Base-by-base conservation (phyloP, 106 monocot species). In the Vanilla planifolia region DNA sequence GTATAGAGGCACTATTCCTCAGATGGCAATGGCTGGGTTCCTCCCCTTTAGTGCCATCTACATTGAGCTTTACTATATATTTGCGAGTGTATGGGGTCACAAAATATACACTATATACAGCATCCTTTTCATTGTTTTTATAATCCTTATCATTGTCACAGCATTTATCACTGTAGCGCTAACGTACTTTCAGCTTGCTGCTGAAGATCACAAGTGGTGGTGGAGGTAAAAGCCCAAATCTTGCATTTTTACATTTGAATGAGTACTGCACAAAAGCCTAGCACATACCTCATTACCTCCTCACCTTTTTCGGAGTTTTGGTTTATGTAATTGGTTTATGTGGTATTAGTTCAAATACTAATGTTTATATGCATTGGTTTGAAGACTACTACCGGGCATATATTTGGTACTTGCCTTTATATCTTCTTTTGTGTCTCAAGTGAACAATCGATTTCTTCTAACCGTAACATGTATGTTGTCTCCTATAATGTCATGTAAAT, bases 81-180 rank as follows among this genome's bases (percentile, higher is more conserved):
- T 87, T 61, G 87, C 87, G 48, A 87, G 87, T 26, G 76, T 87
- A 25, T 87, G 87, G 87, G 87, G 87, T 59, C 87, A 87, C 67
- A 87, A 76, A 52, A 87, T 82, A 11, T 82, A 87, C 67, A 87
- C 87, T 45, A 82, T 87, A 42, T 87, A 87, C 35, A 76, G 87
- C 59, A 87, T 87, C 44, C 75, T 87, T 16, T 87, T 82, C 63
- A 79, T 87, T 36, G 82, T 87, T 41, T 87, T 87, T 34, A 76
- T 87, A 30, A 87, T 87, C 45, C 75, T 87, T 39, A 87, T 87
- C 55, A 79, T 87, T 48, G 87, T 87, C 43, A 87, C 87, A 3
- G 87, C 87, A 7, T 87, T 87, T 61, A 75, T 87, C 68, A 79
- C 87, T 14, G 82, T 87, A 10, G 81, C 87, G 16, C 48, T 79